These are phyloP conservation scores for Picocystis sp. DNA, from an alignment of 163 green algal species.

Conservation along the genomic window DNA sequence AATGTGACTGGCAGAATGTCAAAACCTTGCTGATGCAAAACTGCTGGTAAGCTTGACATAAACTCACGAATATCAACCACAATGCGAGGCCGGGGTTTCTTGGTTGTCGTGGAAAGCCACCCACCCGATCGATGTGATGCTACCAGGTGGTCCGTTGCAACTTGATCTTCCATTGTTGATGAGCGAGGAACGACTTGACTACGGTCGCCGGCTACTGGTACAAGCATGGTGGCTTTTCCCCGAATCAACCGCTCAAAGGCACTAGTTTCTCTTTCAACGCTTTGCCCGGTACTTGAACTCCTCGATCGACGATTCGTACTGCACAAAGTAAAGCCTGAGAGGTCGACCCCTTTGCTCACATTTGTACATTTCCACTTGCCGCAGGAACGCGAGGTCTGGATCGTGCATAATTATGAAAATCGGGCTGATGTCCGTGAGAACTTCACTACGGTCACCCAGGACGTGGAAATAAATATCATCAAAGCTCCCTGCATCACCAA, in stretches of 20 bases:
- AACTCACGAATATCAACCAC: slow-evolving; percentile 97
- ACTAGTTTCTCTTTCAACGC: slow-evolving; percentile 33
- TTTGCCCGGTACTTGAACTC: slow-evolving; percentile 21
- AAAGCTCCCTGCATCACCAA: no score
- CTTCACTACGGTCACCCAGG: background rate
- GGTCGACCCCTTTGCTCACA: slow-evolving; percentile 14
- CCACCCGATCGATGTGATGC: background rate
- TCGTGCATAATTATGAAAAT: slow-evolving; percentile 63
- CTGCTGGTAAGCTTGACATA: slow-evolving; percentile 62
- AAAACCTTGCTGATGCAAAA: slow-evolving; percentile 64
- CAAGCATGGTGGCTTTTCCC: slow-evolving; percentile 41
- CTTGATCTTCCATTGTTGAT: slow-evolving; percentile 3
- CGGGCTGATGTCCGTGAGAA: slow-evolving; percentile 16
- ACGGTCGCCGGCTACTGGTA: slow-evolving; percentile 3
- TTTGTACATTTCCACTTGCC: slow-evolving; percentile 50
- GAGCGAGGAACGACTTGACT: slow-evolving; percentile 5
- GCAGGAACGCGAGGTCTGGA: slow-evolving; percentile 53
- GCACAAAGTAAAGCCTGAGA: slow-evolving; percentile 15
- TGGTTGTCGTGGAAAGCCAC: background rate
- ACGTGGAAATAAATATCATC: slow-evolving; percentile 3
- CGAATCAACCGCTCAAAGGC: slow-evolving; percentile 61
- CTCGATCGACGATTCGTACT: slow-evolving; percentile 14
- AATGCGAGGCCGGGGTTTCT: slow-evolving; percentile 18
- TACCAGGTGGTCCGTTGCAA: slow-evolving; percentile 7
- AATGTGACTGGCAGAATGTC: slow-evolving; percentile 14